A percentile compares a stretch with the other conserved stretches of the same genome.
Evolutionary conservation across 306 rosid genomes (phyloP).

Genomic region (Sechiopsis laciniata): DNA sequence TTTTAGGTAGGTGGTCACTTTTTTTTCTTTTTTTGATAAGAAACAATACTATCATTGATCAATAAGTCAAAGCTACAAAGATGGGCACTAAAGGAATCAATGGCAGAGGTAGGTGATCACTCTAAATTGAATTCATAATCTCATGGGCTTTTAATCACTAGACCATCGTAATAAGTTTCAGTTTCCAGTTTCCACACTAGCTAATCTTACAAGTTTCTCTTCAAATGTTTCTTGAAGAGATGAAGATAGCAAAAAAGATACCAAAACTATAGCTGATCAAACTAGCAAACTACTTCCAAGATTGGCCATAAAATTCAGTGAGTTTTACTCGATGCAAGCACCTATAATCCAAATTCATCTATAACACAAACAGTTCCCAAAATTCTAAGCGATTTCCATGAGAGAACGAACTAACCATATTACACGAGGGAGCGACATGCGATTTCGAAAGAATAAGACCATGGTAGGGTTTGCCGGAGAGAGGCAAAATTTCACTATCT

Average conservation of each 20-base stretch:
- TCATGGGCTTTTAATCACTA: no score
- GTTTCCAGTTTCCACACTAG: not conserved
- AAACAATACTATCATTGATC: no score
- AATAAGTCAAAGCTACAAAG: no score
- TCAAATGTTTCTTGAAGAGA: not conserved
- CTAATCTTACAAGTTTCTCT: slow-evolving; percentile 16
- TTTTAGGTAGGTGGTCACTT: no score
- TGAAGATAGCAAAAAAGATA: not conserved
- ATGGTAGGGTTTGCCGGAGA: slow-evolving; percentile 38
- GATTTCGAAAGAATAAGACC: slow-evolving; percentile 29
- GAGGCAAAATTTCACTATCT: slow-evolving; percentile 39
- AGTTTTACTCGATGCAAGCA: not conserved
- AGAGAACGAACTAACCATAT: slow-evolving; percentile 33
- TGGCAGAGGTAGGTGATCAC: no score
- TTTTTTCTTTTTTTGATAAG: no score
- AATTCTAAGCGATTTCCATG: not conserved
- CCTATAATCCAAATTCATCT: not conserved
- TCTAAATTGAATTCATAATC: no score
- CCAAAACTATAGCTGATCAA: slow-evolving; percentile 1
- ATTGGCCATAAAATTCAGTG: no score
- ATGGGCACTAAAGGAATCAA: no score
- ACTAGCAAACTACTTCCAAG: not conserved
- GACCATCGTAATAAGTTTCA: no score
- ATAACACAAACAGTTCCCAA: not conserved
- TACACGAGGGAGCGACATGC: slow-evolving; percentile 24